A percentile compares a stretch with the other conserved stretches of the same genome.
Evolutionary conservation across 192 early-diverging fungal genomes (phyloP).

Genomic region (Gorgonomyces haynaldii): DNA sequence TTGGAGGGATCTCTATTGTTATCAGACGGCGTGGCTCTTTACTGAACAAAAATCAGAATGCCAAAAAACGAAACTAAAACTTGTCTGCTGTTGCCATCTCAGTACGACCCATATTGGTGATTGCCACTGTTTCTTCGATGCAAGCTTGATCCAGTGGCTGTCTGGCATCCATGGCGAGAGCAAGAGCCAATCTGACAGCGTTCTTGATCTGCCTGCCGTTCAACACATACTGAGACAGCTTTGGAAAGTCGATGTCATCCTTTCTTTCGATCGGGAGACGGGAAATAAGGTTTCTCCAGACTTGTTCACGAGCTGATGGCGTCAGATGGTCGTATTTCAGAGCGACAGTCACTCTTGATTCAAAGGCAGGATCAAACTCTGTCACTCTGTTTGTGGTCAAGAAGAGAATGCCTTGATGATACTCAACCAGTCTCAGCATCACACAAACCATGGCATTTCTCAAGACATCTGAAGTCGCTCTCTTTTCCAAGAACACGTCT

Average conservation of each 20-base stretch:
- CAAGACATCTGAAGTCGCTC: constrained; percentile 31
- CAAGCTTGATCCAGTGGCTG: constrained; percentile 15
- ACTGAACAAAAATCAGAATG: too few relatives aligned
- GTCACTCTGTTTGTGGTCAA: constrained; percentile 50
- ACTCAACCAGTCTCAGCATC: constrained; percentile 47
- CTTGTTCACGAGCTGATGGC: constrained; percentile 22
- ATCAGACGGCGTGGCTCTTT: too few relatives aligned
- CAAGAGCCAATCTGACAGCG: constrained; percentile 27
- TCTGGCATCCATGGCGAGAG: constrained; percentile 20
- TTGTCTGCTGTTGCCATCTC: constrained; percentile 21
- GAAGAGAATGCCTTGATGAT: constrained; percentile 52
- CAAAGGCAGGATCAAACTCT: constrained; percentile 47
- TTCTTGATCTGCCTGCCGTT: constrained; percentile 39
- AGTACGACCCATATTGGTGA: constrained; percentile 21
- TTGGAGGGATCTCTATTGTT: too few relatives aligned
- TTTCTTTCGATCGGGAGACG: constrained; percentile 11
- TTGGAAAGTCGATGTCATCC: constrained; percentile 11
- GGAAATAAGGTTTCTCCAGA: constrained; percentile 39
- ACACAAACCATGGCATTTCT: constrained; percentile 47
- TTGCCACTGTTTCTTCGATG: constrained; percentile 32
- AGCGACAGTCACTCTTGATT: constrained; percentile 39
- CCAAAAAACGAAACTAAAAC: not conserved
- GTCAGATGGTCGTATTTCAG: constrained; percentile 35
- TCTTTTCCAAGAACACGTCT: constrained; percentile 47
- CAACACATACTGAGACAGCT: constrained; percentile 15